Evolutionary conservation across 108 stramenopile genomes (phyloP).

Genomic region (Aurantiochytrium sp.): DNA sequence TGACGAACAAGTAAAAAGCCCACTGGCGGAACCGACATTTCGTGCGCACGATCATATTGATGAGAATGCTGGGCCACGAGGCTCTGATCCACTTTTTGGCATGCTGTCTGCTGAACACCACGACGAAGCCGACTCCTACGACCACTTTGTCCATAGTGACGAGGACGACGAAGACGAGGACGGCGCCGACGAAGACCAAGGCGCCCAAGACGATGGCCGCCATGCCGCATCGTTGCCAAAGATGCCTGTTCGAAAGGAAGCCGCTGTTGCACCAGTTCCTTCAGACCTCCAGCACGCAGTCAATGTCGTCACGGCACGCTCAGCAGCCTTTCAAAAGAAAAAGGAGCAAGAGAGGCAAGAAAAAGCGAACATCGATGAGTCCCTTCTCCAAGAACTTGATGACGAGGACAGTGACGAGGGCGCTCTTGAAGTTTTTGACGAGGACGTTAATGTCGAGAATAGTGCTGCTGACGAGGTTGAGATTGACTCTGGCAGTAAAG

Average conservation of each 20-base stretch:
- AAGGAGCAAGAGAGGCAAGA: background rate
- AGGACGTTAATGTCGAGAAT: too few species aligned
- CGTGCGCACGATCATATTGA: background rate
- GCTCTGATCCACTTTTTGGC: background rate
- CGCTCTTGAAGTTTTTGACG: too few species aligned
- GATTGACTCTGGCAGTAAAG: too few species aligned
- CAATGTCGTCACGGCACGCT: background rate
- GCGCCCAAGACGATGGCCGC: background rate
- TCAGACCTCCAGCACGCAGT: background rate
- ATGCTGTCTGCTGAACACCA: background rate
- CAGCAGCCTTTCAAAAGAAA: background rate
- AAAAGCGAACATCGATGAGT: background rate
- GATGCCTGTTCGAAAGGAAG: background rate
- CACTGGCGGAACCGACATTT: background rate
- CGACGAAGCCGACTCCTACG: background rate
- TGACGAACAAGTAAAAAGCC: background rate
- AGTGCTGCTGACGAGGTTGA: too few species aligned
- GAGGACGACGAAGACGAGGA: background rate
- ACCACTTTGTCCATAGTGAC: background rate
- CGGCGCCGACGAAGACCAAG: background rate
- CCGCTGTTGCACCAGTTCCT: background rate
- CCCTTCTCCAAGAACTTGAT: background rate
- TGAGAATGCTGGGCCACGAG: background rate
- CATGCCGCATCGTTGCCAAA: background rate
- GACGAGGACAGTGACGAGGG: background rate